Base-by-base conservation (phyloP, 768 basidiomycete genomes). In the Lentinula raphanica region DNA sequence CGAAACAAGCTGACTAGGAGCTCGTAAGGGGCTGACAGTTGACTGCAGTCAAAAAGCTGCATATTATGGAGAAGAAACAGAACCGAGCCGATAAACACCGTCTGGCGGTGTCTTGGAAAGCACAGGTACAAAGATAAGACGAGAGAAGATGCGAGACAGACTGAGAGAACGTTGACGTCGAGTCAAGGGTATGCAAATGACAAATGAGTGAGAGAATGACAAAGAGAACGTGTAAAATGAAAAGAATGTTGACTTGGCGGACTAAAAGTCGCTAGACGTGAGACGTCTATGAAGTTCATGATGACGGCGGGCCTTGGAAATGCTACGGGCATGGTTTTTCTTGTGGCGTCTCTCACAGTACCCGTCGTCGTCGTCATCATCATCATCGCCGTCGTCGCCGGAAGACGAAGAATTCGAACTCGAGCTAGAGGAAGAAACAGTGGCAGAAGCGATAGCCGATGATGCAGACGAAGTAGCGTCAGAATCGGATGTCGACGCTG, bases 351-450 rank as follows among this genome's bases (percentile, higher is more conserved):
- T 39, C 13, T 39, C 53, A 19, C 38, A 25, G 9, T 28, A 31
- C 49, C 19, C 32, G 31, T 32, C 29, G 0, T 50, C 29, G 49
- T 50, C 49, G 31, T 50, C 49, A 17, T 50, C 49, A 17, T 50
- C 49, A 11, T 49, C 46, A 19, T 49, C 27, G 23, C n/a, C 46
- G 23, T 49, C 46, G n/a, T 49, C 64, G 6, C 51, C 65, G 21
- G 67, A 60, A 21, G 61, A 31, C 2, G 60, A 51, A 8, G 49
- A 44, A 27, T 54, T 58, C 5, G 61, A 53, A 1, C 66, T 63
- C 4, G 68, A 60, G 3, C 65, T 58, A 27, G 59, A 39, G 42
- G 64, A 29, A 6, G 65, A 49, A n/a, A 44, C 59, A 49, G 62
- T 44, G 29, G 60, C 54, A 48, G 49, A 50, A 50, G 49, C 49